Percentiles rank a stretch among this genome's conserved stretches.
These are phyloP conservation scores for Lipomyces japonicus DNA, from an alignment of 805 yeast genomes.

Conservation along the genomic window DNA sequence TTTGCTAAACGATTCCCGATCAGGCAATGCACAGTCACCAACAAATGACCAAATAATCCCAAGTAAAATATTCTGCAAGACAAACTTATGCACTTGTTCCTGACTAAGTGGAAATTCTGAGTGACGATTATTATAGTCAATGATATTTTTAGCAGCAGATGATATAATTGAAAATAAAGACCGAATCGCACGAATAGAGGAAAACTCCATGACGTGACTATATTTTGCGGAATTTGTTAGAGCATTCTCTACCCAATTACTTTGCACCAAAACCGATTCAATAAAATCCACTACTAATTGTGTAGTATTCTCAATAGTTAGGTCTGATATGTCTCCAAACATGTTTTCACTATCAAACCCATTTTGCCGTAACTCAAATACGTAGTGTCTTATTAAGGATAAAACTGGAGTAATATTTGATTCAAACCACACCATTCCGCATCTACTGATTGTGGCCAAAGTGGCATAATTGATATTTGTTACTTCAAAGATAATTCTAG, in stretches of 20 bases:
- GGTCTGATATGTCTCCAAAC: neutral
- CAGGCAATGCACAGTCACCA: conserved; percentile 50
- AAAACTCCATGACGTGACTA: conserved; percentile 53
- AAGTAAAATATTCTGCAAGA: conserved; percentile 30
- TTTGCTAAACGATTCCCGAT: conserved; percentile 42
- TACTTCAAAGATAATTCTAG: conserved; percentile 73
- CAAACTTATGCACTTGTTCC: conserved; percentile 33
- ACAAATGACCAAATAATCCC: conserved; percentile 60
- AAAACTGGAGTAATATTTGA: conserved; percentile 30
- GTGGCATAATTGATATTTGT: conserved; percentile 65
- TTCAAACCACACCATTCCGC: conserved; percentile 84
- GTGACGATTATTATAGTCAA: conserved; percentile 30
- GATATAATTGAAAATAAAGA: conserved; percentile 44
- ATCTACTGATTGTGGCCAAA: conserved; percentile 87
- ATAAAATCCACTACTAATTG: neutral
- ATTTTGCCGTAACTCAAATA: conserved; percentile 14
- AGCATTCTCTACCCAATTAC: conserved; percentile 28
- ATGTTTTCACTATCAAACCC: conserved; percentile 30
- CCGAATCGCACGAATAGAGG: conserved; percentile 39
- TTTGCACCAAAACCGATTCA: conserved; percentile 2
- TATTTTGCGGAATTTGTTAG: conserved; percentile 34
- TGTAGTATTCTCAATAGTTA: neutral
- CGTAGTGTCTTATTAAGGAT: conserved; percentile 33
- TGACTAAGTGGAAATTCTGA: conserved; percentile 29
- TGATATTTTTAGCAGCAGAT: conserved; percentile 38